Evolutionary conservation across 257 asterid species (phyloP), one percentile per base, ranked within the genome.

Genomic region (Nicotiana knightiana): DNA sequence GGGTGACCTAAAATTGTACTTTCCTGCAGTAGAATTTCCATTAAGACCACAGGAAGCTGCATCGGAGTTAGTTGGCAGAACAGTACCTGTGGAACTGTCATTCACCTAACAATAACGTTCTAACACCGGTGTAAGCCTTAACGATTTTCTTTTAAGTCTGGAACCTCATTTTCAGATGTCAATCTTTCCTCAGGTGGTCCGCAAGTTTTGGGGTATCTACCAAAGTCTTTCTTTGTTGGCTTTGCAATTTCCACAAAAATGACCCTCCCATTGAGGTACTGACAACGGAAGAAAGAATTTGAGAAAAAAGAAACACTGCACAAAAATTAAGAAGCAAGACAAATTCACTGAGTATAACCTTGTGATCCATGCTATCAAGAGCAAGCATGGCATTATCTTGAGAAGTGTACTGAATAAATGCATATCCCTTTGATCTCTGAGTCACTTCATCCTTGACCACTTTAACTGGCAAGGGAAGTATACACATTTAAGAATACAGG

Each of bases 301-400:
- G 28, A 46, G 18, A 24, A 17, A 8, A 11, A 57, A 32, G 57
- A 11, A 16, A n/a, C 9, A 77, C 35, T 35, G 21, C 2, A 24
- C 33, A 24, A 17, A 53, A 79, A 32, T 70, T 33, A 28, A 21
- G 55, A 54, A 77, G 13, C 58, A 28, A 83, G 33, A 33, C 35
- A 81, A 24, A 53, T 61, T 39, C 17, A 9, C 12, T 4, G 1
- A 48, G 4, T 28, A 58, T 66, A 81, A 91, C 96, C 93, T 91
- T 88, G 81, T 86, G 82, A 86, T 91, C 96, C 92, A 90, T 90
- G 90, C 81, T 88, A 73, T 91, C 96, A 84, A 89, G 80, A 63
- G 93, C 93, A 39, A 86, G 90, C 86, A 91, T 48, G 24, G 93
- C 93, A 70, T 88, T 88, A 71, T 90, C 92, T 85, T 89, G 90